Evolutionary conservation across 768 basidiomycete genomes (phyloP).

Genomic region (Agaricus sinodeliciosus): DNA sequence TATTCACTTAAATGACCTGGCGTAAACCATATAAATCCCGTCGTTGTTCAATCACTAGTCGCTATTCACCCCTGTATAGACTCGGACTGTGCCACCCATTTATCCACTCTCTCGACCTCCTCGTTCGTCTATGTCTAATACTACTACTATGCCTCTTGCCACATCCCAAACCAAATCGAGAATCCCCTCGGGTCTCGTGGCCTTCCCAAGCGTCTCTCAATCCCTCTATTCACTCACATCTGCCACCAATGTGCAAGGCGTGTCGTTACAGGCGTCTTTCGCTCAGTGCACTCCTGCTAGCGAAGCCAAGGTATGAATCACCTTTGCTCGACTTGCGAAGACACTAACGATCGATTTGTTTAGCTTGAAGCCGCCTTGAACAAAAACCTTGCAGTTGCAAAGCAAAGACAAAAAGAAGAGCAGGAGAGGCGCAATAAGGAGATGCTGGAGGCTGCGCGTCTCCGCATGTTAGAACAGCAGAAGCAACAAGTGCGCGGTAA

Average conservation of each 20-base stretch:
- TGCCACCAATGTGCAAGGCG: conserved; percentile 61
- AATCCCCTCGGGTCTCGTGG: conserved; percentile 50
- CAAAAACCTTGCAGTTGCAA: conserved; percentile 28
- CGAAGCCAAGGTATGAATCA: conserved; percentile 60
- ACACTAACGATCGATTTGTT: conserved; percentile 9
- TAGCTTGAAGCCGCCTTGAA: conserved; percentile 63
- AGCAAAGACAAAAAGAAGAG: conserved; percentile 24
- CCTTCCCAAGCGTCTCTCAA: conserved; percentile 67
- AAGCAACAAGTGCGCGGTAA: background rate
- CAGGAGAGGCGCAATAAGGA: background rate
- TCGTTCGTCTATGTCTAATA: conserved; percentile 9
- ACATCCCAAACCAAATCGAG: conserved; percentile 26
- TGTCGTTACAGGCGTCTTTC: conserved; percentile 68
- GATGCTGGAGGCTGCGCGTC: conserved; percentile 2
- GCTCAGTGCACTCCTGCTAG: conserved; percentile 63
- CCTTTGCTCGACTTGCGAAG: background rate
- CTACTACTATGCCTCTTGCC: conserved; percentile 13
- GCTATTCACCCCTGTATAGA: conserved; percentile 17
- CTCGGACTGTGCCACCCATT: background rate
- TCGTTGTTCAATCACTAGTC: conserved; percentile 18
- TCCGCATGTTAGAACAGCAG: conserved; percentile 1
- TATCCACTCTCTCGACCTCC: conserved; percentile 12
- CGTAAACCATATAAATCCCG: conserved; percentile 27
- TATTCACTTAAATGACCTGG: conserved; percentile 25
- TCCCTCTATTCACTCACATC: conserved; percentile 64